Evolutionary conservation across 805 yeast species (phyloP), one percentile per base, ranked within the genome.

Genomic region (Metschnikowia sp.): DNA sequence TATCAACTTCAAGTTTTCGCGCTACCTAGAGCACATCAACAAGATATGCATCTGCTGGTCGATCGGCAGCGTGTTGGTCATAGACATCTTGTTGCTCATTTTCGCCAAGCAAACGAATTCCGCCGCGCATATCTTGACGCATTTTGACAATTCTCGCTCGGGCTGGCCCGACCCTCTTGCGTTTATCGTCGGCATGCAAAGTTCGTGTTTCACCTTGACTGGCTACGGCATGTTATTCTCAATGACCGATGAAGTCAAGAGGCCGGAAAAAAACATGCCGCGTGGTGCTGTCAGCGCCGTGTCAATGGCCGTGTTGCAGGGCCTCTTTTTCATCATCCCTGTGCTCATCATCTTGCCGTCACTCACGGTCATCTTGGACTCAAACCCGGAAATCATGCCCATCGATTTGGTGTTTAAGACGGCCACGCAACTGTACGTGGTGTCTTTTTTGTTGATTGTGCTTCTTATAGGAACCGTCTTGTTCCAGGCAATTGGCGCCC

Each of bases 151-250:
- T 43, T 69, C 83, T 8, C 64, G 88, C 42, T 83, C 90, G 5
- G 95, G 94, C 3, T 86, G 90, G 85, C 84, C 88, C 13, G 77
- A 73, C 41, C 75, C 80, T 1, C 57, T 87, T 50, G 88, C 94
- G 2, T 87, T 87, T 52, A 66, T 88, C 43, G 80, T 88, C 38
- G 94, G 94, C 0, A 77, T 88, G 48, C 90, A 85, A 64, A 85
- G 87, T 52, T 82, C 90, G 1, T 82, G 86, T 31, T 85, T 86
- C 65, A 86, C 92, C 19, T 72, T 87, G 59, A 88, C 87, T 50
- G 96, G 94, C 0, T 88, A 85, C 63, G 92, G 92, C 28, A 82
- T 87, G 79, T 71, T 88, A 28, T 86, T 88, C 15, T 83, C 92
- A 6, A 78, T 88, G 72, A 82, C 90, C 40, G 96, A 88, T 58